These are phyloP conservation scores for Fusarium kyushuense DNA, from an alignment of 2,329 filamentous ascomycete species.

Conservation along the genomic window DNA sequence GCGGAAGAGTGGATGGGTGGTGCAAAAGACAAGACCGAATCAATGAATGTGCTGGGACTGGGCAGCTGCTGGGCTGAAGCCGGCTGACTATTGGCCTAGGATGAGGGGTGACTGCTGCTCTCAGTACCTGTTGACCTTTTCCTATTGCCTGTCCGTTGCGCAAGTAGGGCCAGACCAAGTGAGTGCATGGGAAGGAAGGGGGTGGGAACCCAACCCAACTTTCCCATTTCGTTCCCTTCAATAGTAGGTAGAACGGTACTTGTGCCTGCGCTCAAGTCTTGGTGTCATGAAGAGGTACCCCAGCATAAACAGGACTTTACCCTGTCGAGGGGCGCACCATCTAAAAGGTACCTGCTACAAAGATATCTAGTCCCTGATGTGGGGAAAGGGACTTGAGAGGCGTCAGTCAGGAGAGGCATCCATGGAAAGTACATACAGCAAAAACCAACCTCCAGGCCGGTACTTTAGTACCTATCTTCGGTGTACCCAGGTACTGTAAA, in stretches of 20 bases:
- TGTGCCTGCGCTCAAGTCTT: neutral
- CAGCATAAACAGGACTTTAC: constrained; percentile 2
- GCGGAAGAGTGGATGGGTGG: neutral
- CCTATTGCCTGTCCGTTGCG: constrained; percentile 20
- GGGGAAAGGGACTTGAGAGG: constrained; percentile 13
- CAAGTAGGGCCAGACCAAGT: constrained; percentile 1
- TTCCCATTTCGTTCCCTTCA: neutral
- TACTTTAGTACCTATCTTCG: neutral
- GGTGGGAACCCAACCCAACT: neutral
- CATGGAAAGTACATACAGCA: neutral
- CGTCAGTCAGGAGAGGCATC: constrained; percentile 6
- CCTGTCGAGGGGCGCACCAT: constrained; percentile 12
- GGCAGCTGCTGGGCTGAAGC: constrained; percentile 1
- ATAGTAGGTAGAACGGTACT: neutral
- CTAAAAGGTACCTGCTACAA: too few species aligned
- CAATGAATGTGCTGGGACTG: constrained; percentile 11
- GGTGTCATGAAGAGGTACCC: constrained; percentile 11
- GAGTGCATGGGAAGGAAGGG: neutral
- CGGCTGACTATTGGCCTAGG: neutral
- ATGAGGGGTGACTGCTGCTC: constrained; percentile 23
- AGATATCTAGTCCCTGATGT: constrained; percentile 4
- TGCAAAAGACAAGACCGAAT: neutral
- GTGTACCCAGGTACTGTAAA: neutral
- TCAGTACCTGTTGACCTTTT: constrained; percentile 22
- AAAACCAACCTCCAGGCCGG: neutral